phyloP scores from a whole-genome alignment of 1,139 yeast species.

The Hemisphaericaspora lyxosophila region DNA sequence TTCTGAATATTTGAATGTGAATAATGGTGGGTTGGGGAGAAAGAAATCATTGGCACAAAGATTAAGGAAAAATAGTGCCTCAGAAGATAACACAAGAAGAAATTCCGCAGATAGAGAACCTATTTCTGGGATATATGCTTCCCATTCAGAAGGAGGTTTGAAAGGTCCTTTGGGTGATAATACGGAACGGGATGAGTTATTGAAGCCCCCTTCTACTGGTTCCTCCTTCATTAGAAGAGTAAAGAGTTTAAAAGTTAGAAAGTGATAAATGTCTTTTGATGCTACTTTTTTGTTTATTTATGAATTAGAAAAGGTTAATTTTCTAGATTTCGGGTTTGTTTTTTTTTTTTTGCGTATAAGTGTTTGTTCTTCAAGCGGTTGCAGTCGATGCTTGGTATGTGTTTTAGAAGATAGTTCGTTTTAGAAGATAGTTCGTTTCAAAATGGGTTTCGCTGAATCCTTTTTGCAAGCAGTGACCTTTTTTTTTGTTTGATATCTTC shows the following conservation, averaged over 20 bases:
- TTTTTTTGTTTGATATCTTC: no score
- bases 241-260: slow-evolving; percentile 78
- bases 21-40: slow-evolving; percentile 51
- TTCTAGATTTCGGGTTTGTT: not conserved
- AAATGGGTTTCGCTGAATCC: no score
- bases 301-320: not conserved
- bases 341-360: no score
- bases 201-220: slow-evolving; percentile 28
- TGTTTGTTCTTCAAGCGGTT: no score
- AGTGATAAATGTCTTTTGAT: slow-evolving; percentile 14
- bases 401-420: no score
- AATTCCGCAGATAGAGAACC: slow-evolving; percentile 31
- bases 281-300: not conserved
- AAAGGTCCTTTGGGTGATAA: slow-evolving; percentile 15
- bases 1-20: slow-evolving; percentile 28
- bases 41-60: slow-evolving; percentile 77
- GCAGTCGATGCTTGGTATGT: no score
- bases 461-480: no score
- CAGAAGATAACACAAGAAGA: slow-evolving; percentile 35
- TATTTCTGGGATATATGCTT: slow-evolving; percentile 12
- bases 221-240: slow-evolving; percentile 75
- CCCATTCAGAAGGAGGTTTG: slow-evolving; percentile 17
- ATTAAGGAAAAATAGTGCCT: slow-evolving; percentile 47
- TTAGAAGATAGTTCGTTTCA: no score
- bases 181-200: slow-evolving; percentile 24